phyloP scores from a whole-genome alignment of 331 rosid genomes.

The Phaseolus coccineus region DNA sequence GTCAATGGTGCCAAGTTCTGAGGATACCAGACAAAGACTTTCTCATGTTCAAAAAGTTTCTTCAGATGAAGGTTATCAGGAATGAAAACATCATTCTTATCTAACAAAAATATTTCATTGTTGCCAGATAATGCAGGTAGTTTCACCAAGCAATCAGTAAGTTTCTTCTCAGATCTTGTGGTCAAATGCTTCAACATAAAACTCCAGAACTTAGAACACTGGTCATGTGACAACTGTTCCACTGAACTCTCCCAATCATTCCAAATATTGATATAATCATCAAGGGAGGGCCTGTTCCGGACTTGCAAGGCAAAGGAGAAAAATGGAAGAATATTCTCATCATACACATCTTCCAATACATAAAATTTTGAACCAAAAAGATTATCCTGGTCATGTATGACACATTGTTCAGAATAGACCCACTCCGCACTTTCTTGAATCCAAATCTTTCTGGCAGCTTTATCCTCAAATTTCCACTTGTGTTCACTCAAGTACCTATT shows the following conservation, averaged over 20 bases:
- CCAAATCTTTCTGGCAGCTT: conserved; percentile 58
- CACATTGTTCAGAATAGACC: conserved; percentile 58
- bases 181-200: conserved; percentile 53
- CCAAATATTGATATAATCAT: conserved; percentile 74
- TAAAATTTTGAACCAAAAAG: conserved; percentile 60
- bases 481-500: conserved; percentile 54
- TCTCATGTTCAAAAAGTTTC: conserved; percentile 59
- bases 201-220: conserved; percentile 73
- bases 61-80: conserved; percentile 71
- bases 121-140: conserved; percentile 57
- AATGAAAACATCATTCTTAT: conserved; percentile 59
- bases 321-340: conserved; percentile 49
- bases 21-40: conserved; percentile 78
- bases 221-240: conserved; percentile 43
- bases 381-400: conserved; percentile 58
- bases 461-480: conserved; percentile 58
- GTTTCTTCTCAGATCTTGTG: conserved; percentile 42
- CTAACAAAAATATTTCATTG: conserved; percentile 49
- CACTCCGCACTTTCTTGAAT: conserved; percentile 56
- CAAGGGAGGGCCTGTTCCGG: conserved; percentile 54
- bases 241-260: conserved; percentile 62
- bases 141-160: conserved; percentile 54
- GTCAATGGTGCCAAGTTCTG: conserved; percentile 49
- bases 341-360: conserved; percentile 52
- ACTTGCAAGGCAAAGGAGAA: conserved; percentile 57